Evolutionary conservation across 1,139 yeast genomes (phyloP).

Genomic region (Ashbya aceris): DNA sequence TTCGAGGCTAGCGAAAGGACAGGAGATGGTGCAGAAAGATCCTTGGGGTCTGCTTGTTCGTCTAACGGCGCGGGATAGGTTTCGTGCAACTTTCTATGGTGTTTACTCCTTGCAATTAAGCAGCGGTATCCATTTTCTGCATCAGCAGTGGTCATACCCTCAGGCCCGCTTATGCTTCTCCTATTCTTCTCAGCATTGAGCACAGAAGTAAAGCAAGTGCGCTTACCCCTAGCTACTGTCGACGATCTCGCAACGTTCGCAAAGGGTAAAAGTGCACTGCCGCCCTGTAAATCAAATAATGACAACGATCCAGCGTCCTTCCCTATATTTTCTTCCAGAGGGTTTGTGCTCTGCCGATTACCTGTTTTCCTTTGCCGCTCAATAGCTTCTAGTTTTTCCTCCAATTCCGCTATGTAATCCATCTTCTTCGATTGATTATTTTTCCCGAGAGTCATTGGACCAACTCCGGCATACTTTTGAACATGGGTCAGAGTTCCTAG

Average conservation of each 20-base stretch:
- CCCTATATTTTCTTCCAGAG: neutral
- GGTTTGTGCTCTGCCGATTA: slow-evolving; percentile 41
- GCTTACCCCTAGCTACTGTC: neutral
- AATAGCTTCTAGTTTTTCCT: slow-evolving; percentile 20
- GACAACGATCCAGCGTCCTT: slow-evolving; percentile 6
- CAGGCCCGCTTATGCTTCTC: slow-evolving; percentile 3
- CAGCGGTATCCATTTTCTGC: neutral
- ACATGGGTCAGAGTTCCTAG: slow-evolving; percentile 54
- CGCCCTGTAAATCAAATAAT: slow-evolving; percentile 9
- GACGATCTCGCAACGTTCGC: slow-evolving; percentile 1
- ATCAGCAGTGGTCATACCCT: neutral
- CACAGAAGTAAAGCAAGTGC: neutral
- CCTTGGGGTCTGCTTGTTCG: neutral
- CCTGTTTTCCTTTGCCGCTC: slow-evolving; percentile 52
- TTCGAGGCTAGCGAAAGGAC: neutral
- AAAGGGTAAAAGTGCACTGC: neutral
- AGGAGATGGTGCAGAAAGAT: neutral
- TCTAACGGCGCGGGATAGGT: no score
- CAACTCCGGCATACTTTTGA: slow-evolving; percentile 50
- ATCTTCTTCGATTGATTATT: slow-evolving; percentile 46
- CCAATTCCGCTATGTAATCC: slow-evolving; percentile 46
- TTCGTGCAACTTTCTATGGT: no score
- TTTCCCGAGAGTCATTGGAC: slow-evolving; percentile 54
- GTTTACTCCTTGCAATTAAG: no score
- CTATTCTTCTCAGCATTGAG: neutral